These are phyloP conservation scores for Zea luxurians DNA, from an alignment of 176 grass and related monocot species.

Conservation along the genomic window DNA sequence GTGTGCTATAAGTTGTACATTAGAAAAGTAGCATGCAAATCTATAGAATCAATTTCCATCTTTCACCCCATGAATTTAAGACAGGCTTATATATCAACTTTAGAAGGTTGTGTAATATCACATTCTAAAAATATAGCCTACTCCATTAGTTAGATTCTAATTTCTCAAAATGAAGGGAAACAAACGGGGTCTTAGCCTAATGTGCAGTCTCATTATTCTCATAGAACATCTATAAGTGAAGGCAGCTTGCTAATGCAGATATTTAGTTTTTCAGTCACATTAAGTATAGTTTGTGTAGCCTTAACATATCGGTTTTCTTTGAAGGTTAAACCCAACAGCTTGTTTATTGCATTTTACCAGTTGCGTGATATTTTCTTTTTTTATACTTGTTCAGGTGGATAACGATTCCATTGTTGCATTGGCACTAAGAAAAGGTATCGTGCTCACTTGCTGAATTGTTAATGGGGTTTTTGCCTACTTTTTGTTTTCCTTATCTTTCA, in stretches of 20 bases:
- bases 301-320: not conserved
- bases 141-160: too few species aligned
- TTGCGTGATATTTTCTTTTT: not conserved
- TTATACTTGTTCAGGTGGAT: constrained; percentile 58
- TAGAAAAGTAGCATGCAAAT: too few species aligned
- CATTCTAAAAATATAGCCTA: too few species aligned
- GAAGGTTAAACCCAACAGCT: not conserved
- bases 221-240: not conserved
- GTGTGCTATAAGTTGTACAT: too few species aligned
- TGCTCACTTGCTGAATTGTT: not conserved
- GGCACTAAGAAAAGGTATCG: constrained; percentile 62
- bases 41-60: too few species aligned
- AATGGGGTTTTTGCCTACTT: not conserved
- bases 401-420: constrained; percentile 71
- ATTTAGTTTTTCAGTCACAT: not conserved
- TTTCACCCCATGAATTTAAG: too few species aligned
- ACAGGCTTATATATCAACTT: too few species aligned
- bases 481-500: not conserved
- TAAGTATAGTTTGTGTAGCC: not conserved
- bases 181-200: not conserved
- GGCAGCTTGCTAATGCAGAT: not conserved
- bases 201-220: not conserved
- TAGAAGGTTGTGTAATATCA: too few species aligned
- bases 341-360: not conserved
- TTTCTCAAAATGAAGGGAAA: too few species aligned